These are phyloP conservation scores for Zasmidium cellare DNA, from an alignment of 2,329 filamentous ascomycete species.

Conservation along the genomic window DNA sequence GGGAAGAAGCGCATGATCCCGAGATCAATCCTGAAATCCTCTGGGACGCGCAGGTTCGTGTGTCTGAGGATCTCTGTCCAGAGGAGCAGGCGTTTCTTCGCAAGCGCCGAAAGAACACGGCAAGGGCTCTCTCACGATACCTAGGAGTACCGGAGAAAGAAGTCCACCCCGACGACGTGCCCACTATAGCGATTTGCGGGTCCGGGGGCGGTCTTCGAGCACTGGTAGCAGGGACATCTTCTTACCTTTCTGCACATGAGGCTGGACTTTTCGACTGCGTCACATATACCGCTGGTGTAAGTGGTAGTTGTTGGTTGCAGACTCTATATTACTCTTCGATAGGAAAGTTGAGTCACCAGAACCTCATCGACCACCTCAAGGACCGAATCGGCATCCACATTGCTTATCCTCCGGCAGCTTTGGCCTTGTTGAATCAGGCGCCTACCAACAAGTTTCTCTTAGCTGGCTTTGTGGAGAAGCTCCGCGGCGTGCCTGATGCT, in stretches of 20 bases:
- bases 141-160: slow-evolving; percentile 74
- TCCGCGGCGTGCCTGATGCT: slow-evolving; percentile 76
- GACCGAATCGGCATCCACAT: slow-evolving; percentile 83
- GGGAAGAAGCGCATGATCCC: slow-evolving; percentile 85
- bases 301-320: slow-evolving; percentile 94
- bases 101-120: slow-evolving; percentile 67
- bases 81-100: slow-evolving; percentile 77
- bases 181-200: slow-evolving; percentile 88
- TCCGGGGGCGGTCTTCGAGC: slow-evolving; percentile 90
- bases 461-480: slow-evolving; percentile 85
- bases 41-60: slow-evolving; percentile 76
- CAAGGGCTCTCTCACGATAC: slow-evolving; percentile 76
- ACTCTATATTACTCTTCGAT: slow-evolving; percentile 82
- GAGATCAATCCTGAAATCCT: slow-evolving; percentile 82
- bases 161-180: slow-evolving; percentile 90
- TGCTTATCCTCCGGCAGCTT: slow-evolving; percentile 82
- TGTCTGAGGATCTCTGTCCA: slow-evolving; percentile 76
- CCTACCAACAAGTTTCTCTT: slow-evolving; percentile 93
- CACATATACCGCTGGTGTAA: slow-evolving; percentile 94
- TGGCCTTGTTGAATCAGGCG: slow-evolving; percentile 77
- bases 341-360: slow-evolving; percentile 64
- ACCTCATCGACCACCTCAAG: slow-evolving; percentile 82
- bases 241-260: slow-evolving; percentile 78
- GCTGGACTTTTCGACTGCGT: slow-evolving; percentile 90
- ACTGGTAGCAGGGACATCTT: slow-evolving; percentile 86